phyloP scores from a whole-genome alignment of 495 filamentous ascomycete species.

The Annulohypoxylon stygium region DNA sequence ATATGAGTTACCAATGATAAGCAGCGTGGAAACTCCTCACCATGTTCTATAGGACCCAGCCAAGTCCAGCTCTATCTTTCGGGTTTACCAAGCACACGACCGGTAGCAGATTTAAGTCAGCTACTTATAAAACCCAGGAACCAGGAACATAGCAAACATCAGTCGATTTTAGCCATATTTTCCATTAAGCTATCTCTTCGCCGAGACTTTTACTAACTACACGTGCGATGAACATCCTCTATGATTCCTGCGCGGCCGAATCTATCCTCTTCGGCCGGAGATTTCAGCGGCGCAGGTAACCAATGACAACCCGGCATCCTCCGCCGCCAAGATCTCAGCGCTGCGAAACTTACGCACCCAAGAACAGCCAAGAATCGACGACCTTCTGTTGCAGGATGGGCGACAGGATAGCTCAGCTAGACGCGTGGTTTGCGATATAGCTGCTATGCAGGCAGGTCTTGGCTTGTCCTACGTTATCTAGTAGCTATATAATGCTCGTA shows the following conservation, averaged over 20 bases:
- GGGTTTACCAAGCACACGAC: background rate
- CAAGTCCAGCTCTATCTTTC: background rate
- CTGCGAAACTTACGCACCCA: slow-evolving; percentile 15
- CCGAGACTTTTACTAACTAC: slow-evolving; percentile 3
- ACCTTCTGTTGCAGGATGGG: slow-evolving; percentile 43
- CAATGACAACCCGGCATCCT: slow-evolving; percentile 27
- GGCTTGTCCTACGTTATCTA: background rate
- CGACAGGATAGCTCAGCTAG: slow-evolving; percentile 24
- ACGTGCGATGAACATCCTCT: slow-evolving; percentile 32
- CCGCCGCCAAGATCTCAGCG: slow-evolving; percentile 36
- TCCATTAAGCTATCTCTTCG: background rate
- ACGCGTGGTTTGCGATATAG: slow-evolving; percentile 18
- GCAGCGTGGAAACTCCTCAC: background rate
- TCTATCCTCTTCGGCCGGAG: slow-evolving; percentile 25
- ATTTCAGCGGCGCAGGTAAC: slow-evolving; percentile 29
- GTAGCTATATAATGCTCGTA: slow-evolving; percentile 19
- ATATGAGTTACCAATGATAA: slow-evolving; percentile 1
- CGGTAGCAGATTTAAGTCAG: background rate
- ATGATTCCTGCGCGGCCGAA: slow-evolving; percentile 40
- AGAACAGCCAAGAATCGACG: slow-evolving; percentile 37
- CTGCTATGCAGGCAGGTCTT: slow-evolving; percentile 14
- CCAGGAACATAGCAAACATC: slow-evolving; percentile 8
- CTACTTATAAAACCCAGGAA: slow-evolving; percentile 8
- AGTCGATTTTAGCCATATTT: background rate
- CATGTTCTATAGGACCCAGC: slow-evolving; percentile 10